Evolutionary conservation across 2,329 filamentous ascomycete species (phyloP).

Genomic region (Phyllosticta citriasiana): DNA sequence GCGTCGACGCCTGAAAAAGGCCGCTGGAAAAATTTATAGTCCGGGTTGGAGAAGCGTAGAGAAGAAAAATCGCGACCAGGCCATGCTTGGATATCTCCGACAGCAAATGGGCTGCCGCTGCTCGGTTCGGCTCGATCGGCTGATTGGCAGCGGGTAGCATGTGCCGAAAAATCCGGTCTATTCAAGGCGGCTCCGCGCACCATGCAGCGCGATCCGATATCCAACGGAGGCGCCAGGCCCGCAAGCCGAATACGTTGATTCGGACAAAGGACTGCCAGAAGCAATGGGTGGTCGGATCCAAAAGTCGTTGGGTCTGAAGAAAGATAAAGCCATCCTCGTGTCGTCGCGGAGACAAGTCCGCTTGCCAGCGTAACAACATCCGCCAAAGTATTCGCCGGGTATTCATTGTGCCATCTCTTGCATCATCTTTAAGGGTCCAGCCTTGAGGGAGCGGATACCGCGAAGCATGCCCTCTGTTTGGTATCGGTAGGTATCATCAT

Average conservation of each 20-base stretch:
- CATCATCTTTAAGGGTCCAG: neutral
- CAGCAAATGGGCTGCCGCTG: neutral
- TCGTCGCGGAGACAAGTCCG: neutral
- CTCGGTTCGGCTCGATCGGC: neutral
- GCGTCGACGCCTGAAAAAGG: neutral
- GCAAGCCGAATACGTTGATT: neutral
- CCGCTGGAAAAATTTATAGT: neutral
- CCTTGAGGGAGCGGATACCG: constrained; percentile 4
- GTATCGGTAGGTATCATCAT: constrained; percentile 7
- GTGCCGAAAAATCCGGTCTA: neutral
- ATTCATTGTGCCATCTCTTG: constrained; percentile 1
- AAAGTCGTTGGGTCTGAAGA: neutral
- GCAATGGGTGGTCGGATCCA: neutral
- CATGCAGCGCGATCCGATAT: constrained; percentile 1
- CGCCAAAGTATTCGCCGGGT: constrained; percentile 2
- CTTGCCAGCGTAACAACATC: neutral
- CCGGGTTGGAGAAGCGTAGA: neutral
- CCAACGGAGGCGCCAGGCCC: neutral
- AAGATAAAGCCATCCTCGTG: neutral
- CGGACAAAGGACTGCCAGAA: neutral
- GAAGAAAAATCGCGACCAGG: constrained; percentile 4
- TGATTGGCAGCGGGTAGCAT: constrained; percentile 2
- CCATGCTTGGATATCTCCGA: constrained; percentile 6
- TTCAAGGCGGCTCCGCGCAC: constrained; percentile 7
- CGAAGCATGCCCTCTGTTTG: constrained; percentile 7